Percentiles rank a stretch among this genome's conserved stretches.
phyloP scores from a whole-genome alignment of 2,329 filamentous ascomycete species.

The Triangularia setosa region DNA sequence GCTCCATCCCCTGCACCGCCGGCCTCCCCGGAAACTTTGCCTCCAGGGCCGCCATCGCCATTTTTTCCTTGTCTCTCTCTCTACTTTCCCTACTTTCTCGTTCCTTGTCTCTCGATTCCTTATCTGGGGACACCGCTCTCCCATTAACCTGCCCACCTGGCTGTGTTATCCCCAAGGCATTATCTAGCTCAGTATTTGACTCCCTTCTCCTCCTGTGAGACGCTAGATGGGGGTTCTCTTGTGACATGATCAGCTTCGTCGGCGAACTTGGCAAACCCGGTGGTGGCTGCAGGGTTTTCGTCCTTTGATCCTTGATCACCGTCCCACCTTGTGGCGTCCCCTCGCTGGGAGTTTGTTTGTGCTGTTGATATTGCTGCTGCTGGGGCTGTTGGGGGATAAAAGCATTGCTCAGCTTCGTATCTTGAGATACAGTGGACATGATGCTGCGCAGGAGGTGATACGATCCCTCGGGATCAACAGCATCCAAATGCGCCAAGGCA shows the following conservation, averaged over 20 bases:
- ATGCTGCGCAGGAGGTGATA: slow-evolving; percentile 79
- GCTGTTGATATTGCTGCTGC: neutral
- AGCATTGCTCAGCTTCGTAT: slow-evolving; percentile 58
- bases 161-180: slow-evolving; percentile 15
- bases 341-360: slow-evolving; percentile 37
- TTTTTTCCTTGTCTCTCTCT: slow-evolving; percentile 43
- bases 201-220: slow-evolving; percentile 67
- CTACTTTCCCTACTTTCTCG: slow-evolving; percentile 38
- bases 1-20: slow-evolving; percentile 74
- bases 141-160: slow-evolving; percentile 17
- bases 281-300: slow-evolving; percentile 29
- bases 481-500: slow-evolving; percentile 79
- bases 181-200: slow-evolving; percentile 27
- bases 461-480: slow-evolving; percentile 83
- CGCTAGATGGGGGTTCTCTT: slow-evolving; percentile 81
- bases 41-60: slow-evolving; percentile 45
- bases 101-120: slow-evolving; percentile 19
- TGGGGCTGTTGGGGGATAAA: slow-evolving; percentile 34
- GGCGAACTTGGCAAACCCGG: slow-evolving; percentile 27
- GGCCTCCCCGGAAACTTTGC: slow-evolving; percentile 54
- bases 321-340: slow-evolving; percentile 53
- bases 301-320: slow-evolving; percentile 44
- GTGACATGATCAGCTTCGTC: slow-evolving; percentile 69
- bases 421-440: slow-evolving; percentile 67
- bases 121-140: neutral